Evolutionary conservation across 208 protist species (phyloP).

Genomic region (Crithidia thermophila): DNA sequence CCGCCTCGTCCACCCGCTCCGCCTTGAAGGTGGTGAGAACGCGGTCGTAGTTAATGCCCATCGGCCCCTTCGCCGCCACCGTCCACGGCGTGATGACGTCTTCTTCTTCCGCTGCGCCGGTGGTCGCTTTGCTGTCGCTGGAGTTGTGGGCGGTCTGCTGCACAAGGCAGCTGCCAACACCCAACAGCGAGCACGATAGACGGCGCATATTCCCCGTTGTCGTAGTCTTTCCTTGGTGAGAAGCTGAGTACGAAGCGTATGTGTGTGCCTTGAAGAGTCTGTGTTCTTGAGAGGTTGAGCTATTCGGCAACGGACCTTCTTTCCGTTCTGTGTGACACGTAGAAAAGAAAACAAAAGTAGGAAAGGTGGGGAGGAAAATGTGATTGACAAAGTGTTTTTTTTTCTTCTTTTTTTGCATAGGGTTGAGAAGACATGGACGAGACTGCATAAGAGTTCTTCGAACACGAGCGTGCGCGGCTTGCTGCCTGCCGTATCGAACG

Average conservation of each 20-base stretch:
- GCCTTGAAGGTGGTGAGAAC: slow-evolving; percentile 83
- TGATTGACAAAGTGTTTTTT: background rate
- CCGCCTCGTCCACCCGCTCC: slow-evolving; percentile 54
- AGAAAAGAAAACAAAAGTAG: background rate
- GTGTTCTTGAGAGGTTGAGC: too few relatives aligned
- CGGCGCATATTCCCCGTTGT: too few relatives aligned
- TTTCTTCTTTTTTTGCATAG: background rate
- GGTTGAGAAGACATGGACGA: too few relatives aligned
- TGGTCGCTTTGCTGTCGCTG: background rate
- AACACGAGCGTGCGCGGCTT: too few relatives aligned
- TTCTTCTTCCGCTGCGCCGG: slow-evolving; percentile 3
- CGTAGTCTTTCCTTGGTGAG: too few relatives aligned
- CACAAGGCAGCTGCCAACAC: background rate
- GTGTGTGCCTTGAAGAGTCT: background rate
- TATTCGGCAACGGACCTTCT: too few relatives aligned
- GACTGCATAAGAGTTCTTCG: too few relatives aligned
- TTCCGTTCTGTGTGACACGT: too few relatives aligned
- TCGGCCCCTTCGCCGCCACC: slow-evolving; percentile 70
- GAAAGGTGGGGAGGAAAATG: background rate
- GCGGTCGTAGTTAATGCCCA: slow-evolving; percentile 84
- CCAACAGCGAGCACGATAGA: background rate
- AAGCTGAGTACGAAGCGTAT: too few relatives aligned
- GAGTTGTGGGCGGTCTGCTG: background rate
- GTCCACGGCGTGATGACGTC: slow-evolving; percentile 84
- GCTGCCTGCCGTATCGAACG: background rate